A percentile compares a stretch with the other conserved stretches of the same genome.
Evolutionary conservation across 169 alveolate genomes (phyloP).

Genomic region (Cryptosporidium parvum): DNA sequence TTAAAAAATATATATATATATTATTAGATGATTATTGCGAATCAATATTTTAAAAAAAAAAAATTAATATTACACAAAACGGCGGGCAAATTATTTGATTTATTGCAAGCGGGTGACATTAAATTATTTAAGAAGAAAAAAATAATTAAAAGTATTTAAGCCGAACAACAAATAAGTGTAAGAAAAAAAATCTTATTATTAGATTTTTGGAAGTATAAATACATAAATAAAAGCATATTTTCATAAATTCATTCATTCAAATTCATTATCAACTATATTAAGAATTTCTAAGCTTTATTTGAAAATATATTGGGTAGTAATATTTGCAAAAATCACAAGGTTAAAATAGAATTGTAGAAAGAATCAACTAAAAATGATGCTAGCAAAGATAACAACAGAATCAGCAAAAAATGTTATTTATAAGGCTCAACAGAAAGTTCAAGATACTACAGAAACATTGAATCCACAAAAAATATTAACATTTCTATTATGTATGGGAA

Average conservation of each 20-base stretch:
- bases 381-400: constrained; percentile 65
- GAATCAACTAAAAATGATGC: constrained; percentile 11
- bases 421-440: constrained; percentile 73
- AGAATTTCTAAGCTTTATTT: too few species aligned
- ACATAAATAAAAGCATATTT: not conserved
- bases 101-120: constrained; percentile 15
- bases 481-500: constrained; percentile 47
- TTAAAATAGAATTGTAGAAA: not conserved
- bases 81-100: constrained; percentile 9
- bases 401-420: constrained; percentile 62
- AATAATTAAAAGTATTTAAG: not conserved
- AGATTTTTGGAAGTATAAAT: not conserved
- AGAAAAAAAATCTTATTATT: too few species aligned
- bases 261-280: too few species aligned
- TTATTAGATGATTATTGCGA: not conserved
- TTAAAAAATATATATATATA: not conserved
- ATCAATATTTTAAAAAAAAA: not conserved
- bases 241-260: not conserved
- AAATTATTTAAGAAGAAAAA: not conserved
- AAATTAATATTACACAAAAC: not conserved
- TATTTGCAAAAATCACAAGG: not conserved
- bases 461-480: constrained; percentile 56
- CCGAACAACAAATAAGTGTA: not conserved
- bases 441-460: constrained; percentile 65
- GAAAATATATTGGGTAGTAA: not conserved